Conservation (phyloP, 208 protist genomes). For the Trypanosoma caninum region DNA sequence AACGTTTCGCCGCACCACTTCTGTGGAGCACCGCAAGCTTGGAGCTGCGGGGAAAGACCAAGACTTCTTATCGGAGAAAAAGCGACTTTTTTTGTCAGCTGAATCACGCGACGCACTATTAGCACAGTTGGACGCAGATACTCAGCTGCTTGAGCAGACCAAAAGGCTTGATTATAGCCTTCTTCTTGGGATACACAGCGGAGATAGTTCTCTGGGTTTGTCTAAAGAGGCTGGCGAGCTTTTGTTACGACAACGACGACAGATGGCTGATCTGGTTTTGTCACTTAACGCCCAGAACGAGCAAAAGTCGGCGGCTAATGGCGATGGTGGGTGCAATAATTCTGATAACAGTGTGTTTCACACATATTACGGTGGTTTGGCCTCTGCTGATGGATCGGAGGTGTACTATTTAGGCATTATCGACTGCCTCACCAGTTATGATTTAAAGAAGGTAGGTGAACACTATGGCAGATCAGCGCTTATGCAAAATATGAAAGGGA, state of each 20-base stretch:
- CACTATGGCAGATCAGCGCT: slow-evolving; percentile 30
- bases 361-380: slow-evolving; percentile 24
- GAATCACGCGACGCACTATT: slow-evolving; percentile 16
- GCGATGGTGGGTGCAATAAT: neutral
- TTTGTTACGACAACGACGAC: neutral
- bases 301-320: neutral
- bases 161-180: slow-evolving; percentile 36
- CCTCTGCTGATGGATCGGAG: slow-evolving; percentile 20
- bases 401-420: slow-evolving; percentile 37
- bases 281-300: neutral
- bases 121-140: slow-evolving; percentile 24
- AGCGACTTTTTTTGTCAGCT: slow-evolving; percentile 7
- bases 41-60: slow-evolving; percentile 31
- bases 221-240: slow-evolving; percentile 5
- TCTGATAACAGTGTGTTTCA: slow-evolving; percentile 11
- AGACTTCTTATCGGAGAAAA: slow-evolving; percentile 22
- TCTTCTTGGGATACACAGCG: slow-evolving; percentile 32
- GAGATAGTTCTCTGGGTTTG: neutral
- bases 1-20: slow-evolving; percentile 25
- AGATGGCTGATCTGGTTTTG: neutral
- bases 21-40: slow-evolving; percentile 10
- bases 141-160: slow-evolving; percentile 15
- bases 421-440: slow-evolving; percentile 31
- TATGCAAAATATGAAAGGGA: slow-evolving; percentile 19
- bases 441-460: slow-evolving; percentile 28